Conservation (phyloP, 176 grass and related monocot genomes). For the Poa pratensis region DNA sequence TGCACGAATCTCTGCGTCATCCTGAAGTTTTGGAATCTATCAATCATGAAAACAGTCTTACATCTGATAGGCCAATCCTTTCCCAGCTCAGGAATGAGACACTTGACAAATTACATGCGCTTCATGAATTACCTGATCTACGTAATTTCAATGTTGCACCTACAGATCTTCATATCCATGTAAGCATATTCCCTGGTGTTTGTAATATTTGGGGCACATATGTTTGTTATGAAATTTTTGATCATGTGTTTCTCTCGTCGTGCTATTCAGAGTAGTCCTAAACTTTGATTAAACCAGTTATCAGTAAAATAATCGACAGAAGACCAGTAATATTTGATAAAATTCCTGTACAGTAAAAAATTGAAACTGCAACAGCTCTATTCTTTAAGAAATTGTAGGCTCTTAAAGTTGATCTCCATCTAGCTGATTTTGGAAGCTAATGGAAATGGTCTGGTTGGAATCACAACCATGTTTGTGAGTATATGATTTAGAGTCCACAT, state of each 20-base stretch:
- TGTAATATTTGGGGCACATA: slow-evolving; percentile 4
- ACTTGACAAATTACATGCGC: slow-evolving; percentile 24
- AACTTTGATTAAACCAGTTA: not conserved
- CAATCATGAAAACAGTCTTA: slow-evolving; percentile 37
- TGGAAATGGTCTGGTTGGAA: not conserved
- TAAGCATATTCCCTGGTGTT: slow-evolving; percentile 40
- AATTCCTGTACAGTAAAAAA: not conserved
- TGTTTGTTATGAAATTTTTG: slow-evolving; percentile 22
- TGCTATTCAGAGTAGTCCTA: slow-evolving; percentile 15
- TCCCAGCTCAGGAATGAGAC: slow-evolving; percentile 40
- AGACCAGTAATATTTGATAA: not conserved
- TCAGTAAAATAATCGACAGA: not conserved
- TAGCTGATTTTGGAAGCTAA: not conserved
- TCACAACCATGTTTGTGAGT: not conserved
- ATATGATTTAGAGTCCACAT: not conserved
- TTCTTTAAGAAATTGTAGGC: not conserved
- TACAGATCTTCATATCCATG: slow-evolving; percentile 72
- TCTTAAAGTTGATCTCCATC: not conserved
- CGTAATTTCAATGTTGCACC: slow-evolving; percentile 53
- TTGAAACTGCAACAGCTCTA: not conserved
- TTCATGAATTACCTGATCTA: slow-evolving; percentile 55
- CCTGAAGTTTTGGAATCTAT: slow-evolving; percentile 63
- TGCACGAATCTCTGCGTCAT: slow-evolving; percentile 58
- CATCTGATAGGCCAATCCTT: slow-evolving; percentile 48
- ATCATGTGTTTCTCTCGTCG: not conserved